Evolutionary conservation across 2,329 filamentous ascomycete species (phyloP).

Genomic region (Fusarium solani-melongenae): DNA sequence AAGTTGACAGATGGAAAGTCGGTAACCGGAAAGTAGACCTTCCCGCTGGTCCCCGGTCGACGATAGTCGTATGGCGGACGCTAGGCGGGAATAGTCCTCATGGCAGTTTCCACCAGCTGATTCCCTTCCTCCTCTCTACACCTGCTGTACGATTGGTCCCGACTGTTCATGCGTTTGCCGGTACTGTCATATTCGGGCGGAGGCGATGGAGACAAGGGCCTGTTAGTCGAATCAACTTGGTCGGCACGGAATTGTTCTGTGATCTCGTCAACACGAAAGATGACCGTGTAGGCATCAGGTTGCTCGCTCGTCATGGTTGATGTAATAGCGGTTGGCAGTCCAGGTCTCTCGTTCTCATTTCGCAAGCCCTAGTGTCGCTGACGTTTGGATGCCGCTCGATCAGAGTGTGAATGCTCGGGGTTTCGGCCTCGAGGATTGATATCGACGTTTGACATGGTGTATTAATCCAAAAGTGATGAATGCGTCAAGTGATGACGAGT

Average conservation of each 20-base stretch:
- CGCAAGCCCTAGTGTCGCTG: neutral
- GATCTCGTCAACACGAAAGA: neutral
- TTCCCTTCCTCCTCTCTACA: neutral
- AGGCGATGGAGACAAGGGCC: neutral
- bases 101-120: neutral
- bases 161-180: neutral
- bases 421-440: neutral
- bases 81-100: neutral
- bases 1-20: conserved; percentile 85
- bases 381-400: neutral
- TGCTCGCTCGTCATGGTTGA: neutral
- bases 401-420: neutral
- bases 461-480: neutral
- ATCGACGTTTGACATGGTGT: neutral
- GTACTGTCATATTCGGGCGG: neutral
- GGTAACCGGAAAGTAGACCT: conserved; percentile 86
- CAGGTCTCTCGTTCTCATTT: too few relatives aligned
- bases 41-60: conserved; percentile 77
- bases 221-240: neutral
- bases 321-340: neutral
- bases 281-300: neutral
- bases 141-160: neutral
- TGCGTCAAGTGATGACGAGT: neutral
- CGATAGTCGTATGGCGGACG: conserved; percentile 80
- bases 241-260: neutral